phyloP scores from a whole-genome alignment of 345 rosid genomes.

The Sonneratia caseolaris region DNA sequence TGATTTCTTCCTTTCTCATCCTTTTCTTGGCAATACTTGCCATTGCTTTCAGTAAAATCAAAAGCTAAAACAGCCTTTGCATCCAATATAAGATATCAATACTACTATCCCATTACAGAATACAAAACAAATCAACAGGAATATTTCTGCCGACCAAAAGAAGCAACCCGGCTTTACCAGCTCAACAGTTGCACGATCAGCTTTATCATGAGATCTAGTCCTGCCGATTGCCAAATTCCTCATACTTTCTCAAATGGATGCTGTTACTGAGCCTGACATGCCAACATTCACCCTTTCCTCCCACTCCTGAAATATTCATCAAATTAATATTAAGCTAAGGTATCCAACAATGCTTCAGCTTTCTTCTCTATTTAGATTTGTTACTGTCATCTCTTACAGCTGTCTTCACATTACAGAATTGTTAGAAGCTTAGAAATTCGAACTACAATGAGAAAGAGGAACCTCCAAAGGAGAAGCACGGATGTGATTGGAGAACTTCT shows the following conservation, averaged over 20 bases:
- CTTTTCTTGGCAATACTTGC: too few relatives aligned
- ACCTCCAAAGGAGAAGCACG: constrained; percentile 89
- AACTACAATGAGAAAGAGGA: not conserved
- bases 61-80: too few relatives aligned
- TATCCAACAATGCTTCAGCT: not conserved
- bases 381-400: too few relatives aligned
- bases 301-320: constrained; percentile 55
- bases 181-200: constrained; percentile 95
- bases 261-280: constrained; percentile 84
- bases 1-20: not conserved
- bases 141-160: not conserved
- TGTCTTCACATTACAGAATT: not conserved
- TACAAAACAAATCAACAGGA: not conserved
- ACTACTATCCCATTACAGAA: not conserved
- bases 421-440: not conserved
- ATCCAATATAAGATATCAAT: not conserved
- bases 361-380: not conserved
- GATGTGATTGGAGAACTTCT: constrained; percentile 61
- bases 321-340: not conserved
- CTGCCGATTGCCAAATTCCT: constrained; percentile 70
- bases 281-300: constrained; percentile 74
- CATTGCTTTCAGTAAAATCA: too few relatives aligned
- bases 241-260: constrained; percentile 82
- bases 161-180: constrained; percentile 35
- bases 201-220: constrained; percentile 66